Conservation (phyloP, 441 rosid genomes). For the Euphorbia schlechtendalii region DNA sequence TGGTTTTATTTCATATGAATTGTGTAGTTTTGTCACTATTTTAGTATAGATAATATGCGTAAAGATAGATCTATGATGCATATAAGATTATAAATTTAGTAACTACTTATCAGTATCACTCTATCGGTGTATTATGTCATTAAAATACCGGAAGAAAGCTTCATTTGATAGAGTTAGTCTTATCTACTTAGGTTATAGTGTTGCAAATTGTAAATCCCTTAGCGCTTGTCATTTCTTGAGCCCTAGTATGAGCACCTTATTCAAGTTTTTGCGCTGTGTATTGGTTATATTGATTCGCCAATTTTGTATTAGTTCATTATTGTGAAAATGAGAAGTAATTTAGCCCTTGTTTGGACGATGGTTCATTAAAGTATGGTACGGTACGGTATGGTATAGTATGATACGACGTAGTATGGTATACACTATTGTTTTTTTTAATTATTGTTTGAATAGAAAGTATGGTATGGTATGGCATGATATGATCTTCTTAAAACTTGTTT, state of each 20-base stretch:
- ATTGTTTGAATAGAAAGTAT: too few relatives aligned
- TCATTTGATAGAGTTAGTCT: not conserved
- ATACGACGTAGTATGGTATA: too few relatives aligned
- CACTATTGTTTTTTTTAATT: too few relatives aligned
- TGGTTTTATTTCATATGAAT: not conserved
- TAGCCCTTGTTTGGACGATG: too few relatives aligned
- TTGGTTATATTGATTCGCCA: not conserved
- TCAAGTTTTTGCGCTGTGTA: constrained; percentile 3
- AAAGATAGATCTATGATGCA: not conserved
- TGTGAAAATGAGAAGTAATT: constrained; percentile 8
- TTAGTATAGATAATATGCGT: not conserved
- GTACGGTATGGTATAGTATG: too few relatives aligned
- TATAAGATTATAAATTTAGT: too few relatives aligned
- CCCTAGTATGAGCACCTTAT: not conserved
- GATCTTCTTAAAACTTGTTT: too few relatives aligned
- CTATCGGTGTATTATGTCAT: too few relatives aligned
- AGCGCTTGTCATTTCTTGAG: not conserved
- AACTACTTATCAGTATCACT: too few relatives aligned
- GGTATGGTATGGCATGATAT: too few relatives aligned
- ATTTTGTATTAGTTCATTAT: not conserved
- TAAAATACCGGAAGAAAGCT: not conserved
- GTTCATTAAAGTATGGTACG: too few relatives aligned
- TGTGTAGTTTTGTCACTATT: constrained; percentile 9
- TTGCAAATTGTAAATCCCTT: not conserved
- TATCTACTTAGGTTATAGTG: not conserved